phyloP scores from a whole-genome alignment of 1,139 yeast species.

The Chernovozyma aurita region DNA sequence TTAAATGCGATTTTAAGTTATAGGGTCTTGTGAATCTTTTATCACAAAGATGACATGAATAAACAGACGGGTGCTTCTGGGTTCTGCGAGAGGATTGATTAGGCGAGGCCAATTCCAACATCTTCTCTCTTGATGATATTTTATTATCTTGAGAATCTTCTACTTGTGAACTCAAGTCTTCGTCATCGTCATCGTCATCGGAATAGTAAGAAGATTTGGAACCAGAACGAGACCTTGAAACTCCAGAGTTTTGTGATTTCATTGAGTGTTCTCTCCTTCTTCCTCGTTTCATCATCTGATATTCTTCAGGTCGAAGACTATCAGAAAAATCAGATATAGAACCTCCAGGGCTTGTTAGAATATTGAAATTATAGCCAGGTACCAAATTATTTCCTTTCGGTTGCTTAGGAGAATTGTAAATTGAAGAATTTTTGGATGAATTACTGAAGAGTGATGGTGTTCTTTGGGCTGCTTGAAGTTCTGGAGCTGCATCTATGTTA shows the following conservation, averaged over 20 bases:
- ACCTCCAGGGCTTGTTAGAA: slow-evolving; percentile 16
- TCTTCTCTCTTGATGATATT: slow-evolving; percentile 47
- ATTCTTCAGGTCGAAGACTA: slow-evolving; percentile 34
- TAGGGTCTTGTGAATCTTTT: slow-evolving; percentile 89
- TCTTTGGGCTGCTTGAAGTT: slow-evolving; percentile 23
- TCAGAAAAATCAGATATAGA: slow-evolving; percentile 12
- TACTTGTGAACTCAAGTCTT: slow-evolving; percentile 8
- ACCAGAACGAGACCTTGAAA: slow-evolving; percentile 14
- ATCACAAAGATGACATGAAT: slow-evolving; percentile 80
- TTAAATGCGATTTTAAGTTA: slow-evolving; percentile 81
- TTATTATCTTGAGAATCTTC: slow-evolving; percentile 12
- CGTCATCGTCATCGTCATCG: slow-evolving; percentile 10
- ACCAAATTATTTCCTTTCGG: background rate
- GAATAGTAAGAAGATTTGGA: slow-evolving; percentile 3
- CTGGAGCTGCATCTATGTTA: slow-evolving; percentile 33
- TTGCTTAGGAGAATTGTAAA: slow-evolving; percentile 17
- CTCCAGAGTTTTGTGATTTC: slow-evolving; percentile 15
- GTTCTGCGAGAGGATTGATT: slow-evolving; percentile 47
- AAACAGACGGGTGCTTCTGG: slow-evolving; percentile 75
- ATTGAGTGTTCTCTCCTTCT: slow-evolving; percentile 27
- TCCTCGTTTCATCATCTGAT: slow-evolving; percentile 28
- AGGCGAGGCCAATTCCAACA: slow-evolving; percentile 59
- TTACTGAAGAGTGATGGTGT: slow-evolving; percentile 45
- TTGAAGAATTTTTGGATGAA: slow-evolving; percentile 32
- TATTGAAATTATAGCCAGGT: slow-evolving; percentile 1